Percentiles rank a stretch among this genome's conserved stretches.
Evolutionary conservation across 495 filamentous ascomycete species (phyloP).

Genomic region (Aspergillus asperescens): DNA sequence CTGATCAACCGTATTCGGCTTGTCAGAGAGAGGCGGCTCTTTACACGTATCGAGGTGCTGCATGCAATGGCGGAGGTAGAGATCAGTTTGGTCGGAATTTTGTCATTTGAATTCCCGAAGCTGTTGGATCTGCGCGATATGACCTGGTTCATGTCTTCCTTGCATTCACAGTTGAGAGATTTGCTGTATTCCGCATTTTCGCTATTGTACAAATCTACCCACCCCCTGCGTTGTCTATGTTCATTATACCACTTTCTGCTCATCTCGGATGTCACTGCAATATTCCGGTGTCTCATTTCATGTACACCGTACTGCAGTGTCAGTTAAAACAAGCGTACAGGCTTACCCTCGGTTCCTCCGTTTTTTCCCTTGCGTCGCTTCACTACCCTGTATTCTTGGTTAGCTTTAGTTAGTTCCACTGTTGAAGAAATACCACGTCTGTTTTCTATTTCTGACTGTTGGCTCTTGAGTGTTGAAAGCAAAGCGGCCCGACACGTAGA

Average conservation of each 20-base stretch:
- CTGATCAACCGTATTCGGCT: background rate
- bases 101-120: background rate
- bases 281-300: constrained; percentile 5
- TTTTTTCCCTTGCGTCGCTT: background rate
- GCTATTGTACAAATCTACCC: constrained; percentile 6
- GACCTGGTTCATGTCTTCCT: background rate
- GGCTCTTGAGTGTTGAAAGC: too few species aligned
- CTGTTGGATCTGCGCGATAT: constrained; percentile 4
- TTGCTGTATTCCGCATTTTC: background rate
- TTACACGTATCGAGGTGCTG: background rate
- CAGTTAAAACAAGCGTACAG: constrained; percentile 4
- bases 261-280: constrained; percentile 2
- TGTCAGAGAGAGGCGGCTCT: background rate
- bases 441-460: background rate
- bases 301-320: background rate
- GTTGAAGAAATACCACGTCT: background rate
- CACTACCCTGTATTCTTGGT: background rate
- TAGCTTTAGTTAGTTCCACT: background rate
- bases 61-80: background rate
- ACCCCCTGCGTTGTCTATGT: constrained; percentile 3
- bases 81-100: background rate
- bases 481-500: too few species aligned
- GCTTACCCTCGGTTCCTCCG: constrained; percentile 1
- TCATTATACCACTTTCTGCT: constrained; percentile 25
- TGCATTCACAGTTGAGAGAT: constrained; percentile 10